Evolutionary conservation across 228 moss, liverwort and hornwort genomes (phyloP), one percentile per base, ranked within the genome.

Genomic region (Sphagnum fallax): DNA sequence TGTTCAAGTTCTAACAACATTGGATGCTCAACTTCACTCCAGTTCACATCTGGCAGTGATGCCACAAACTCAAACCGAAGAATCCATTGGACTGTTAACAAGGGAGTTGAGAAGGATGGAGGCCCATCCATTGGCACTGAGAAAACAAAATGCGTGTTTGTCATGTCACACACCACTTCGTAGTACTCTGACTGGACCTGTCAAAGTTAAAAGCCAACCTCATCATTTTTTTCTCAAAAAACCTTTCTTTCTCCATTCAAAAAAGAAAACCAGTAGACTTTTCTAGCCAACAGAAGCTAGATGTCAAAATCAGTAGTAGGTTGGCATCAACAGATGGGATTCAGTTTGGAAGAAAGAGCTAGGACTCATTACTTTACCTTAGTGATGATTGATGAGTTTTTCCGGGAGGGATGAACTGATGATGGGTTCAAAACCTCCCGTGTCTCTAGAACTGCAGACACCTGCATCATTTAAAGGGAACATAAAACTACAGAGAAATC

Each of bases 171-270:
- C 66, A 97, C 97, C 8, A 91, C 86, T 79, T 97, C 97, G 67
- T 83, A 88, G 67, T 92, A 93, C 87, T 98, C 97, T 64, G 91
- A 93, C 70, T 98, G 90, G 61, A 91, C 90, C 97, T 97, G 91
- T 32, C 74, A 68, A 73, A 11, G 49, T 50, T 15, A 3, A 78
- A 49, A 61, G 52, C 5, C 6, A 66, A 32, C 32, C 32, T 32
- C 32, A 32, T 2, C 32, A 32, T 32, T 32, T 32, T 32, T 32
- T 32, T 32, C 32, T 32, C 32, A 32, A 32, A 32, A 32, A 32
- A 3, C 2, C 32, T 32, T 32, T 32, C 32, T 32, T 32, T 32
- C 32, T 32, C 32, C 32, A 32, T 32, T 32, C 32, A 32, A 32
- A 32, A 32, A 32, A 32, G 32, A 32, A 32, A 32, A 2, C 32